Base-by-base conservation (phyloP, 1,284 basidiomycete species). In the Microbotryomycetes sp. region DNA sequence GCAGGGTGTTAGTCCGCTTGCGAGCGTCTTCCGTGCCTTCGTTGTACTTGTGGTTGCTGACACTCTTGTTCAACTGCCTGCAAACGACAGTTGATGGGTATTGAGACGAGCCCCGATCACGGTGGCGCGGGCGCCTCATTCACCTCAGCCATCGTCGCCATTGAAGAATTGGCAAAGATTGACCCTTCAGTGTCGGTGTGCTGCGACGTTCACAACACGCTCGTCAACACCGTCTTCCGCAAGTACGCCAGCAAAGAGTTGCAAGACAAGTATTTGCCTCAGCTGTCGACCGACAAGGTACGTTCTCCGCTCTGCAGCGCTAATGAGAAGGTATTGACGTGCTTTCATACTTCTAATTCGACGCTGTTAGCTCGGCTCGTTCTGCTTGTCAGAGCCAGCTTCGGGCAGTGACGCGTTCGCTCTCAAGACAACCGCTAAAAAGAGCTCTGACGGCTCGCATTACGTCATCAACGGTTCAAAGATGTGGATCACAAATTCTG, bases 401-500 rank as follows among this genome's bases (percentile, higher is more conserved):
- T 92, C 92, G 15, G 96, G 94, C 5, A 96, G 92, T 12, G 94
- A 99, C 74, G 94, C 94, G 0, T 99, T 99, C 74, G 92, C 92
- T 0, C 81, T 99, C 57, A 91, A 96, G 77, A 94, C 96, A 2
- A 87, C 87, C 15, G 91, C 92, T 36, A 87, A 82, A 77, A 90
- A 89, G 76, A 88, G 91, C 64, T 86, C 86, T 25, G 84, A 86
- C 72, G 77, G 88, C 69, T 79, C 79, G 56, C 77, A 77, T 70
- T 97, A 87, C 81, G 80, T 91, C 31, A 76, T 97, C 65, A 94
- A 93, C 72, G 94, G 94, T 42, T 89, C 88, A 69, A 99, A 99
- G 82, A 94, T 97, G 76, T 98, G 94, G 94, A 98, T 99, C 73
- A 97, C 96, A 52, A 99, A 98, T 80, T 92, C 91, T 6, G 85